Evolutionary conservation across 352 stramenopile species (phyloP).

Genomic region (Phytophthora parvispora): DNA sequence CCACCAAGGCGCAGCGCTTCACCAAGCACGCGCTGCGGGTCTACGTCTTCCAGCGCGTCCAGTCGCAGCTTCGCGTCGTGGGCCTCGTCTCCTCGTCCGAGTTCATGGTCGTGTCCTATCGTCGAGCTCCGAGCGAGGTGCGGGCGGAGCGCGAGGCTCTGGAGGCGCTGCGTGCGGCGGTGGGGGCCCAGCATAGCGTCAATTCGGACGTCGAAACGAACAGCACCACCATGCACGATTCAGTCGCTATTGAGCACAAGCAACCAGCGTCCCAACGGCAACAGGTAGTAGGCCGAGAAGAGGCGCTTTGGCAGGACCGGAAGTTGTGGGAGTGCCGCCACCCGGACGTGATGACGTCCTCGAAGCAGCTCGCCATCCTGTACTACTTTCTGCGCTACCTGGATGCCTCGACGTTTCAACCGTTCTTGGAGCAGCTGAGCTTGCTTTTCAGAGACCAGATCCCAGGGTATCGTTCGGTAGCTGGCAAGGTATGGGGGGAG

Average conservation of each 20-base stretch:
- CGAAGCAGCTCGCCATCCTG: slow-evolving; percentile 63
- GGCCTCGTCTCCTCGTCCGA: slow-evolving; percentile 50
- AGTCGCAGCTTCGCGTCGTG: slow-evolving; percentile 49
- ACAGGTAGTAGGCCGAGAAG: slow-evolving; percentile 24
- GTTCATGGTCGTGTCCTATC: slow-evolving; percentile 80
- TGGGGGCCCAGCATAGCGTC: not conserved
- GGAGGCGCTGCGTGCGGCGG: slow-evolving; percentile 14
- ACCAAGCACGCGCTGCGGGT: slow-evolving; percentile 68
- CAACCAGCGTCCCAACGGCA: slow-evolving; percentile 62
- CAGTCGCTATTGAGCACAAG: slow-evolving; percentile 3
- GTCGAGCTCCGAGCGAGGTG: slow-evolving; percentile 57
- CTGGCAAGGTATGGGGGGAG: not conserved
- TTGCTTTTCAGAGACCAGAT: slow-evolving; percentile 29
- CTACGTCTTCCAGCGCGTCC: slow-evolving; percentile 56
- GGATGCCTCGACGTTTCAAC: slow-evolving; percentile 38
- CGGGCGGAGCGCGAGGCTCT: slow-evolving; percentile 41
- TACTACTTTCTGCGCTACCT: slow-evolving; percentile 49
- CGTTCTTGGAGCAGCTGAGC: slow-evolving; percentile 41
- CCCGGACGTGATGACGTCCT: slow-evolving; percentile 41
- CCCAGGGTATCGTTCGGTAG: slow-evolving; percentile 2
- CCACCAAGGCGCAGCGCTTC: slow-evolving; percentile 71
- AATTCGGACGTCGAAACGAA: not conserved
- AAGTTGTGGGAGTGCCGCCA: slow-evolving; percentile 58
- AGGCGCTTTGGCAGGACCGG: slow-evolving; percentile 33
- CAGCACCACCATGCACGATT: not conserved